These are phyloP conservation scores for Ophiocordyceps robertsii DNA, from an alignment of 2,329 filamentous ascomycete genomes.

Conservation along the genomic window DNA sequence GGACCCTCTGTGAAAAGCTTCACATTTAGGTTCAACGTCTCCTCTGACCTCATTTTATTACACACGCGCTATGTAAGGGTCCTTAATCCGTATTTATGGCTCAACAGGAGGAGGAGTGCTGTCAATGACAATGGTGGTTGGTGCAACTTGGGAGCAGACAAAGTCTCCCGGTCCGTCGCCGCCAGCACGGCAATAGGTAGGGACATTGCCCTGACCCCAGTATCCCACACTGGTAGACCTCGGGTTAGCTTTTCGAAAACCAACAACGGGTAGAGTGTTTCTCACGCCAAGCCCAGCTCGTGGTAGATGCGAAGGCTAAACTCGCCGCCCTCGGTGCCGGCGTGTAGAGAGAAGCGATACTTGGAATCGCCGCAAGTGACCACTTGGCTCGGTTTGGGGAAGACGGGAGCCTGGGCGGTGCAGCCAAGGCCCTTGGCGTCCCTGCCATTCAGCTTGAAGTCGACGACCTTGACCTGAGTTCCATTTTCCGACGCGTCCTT, in stretches of 20 bases:
- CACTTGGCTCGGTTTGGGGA: slow-evolving; percentile 8
- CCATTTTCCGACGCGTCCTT: slow-evolving; percentile 4
- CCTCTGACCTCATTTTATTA: no score
- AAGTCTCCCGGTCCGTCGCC: slow-evolving; percentile 6
- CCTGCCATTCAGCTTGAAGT: slow-evolving; percentile 9
- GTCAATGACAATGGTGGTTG: slow-evolving; percentile 8
- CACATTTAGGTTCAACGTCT: no score
- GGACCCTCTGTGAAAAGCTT: no score
- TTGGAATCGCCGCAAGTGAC: slow-evolving; percentile 12
- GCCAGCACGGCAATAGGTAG: slow-evolving; percentile 9
- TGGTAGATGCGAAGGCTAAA: slow-evolving; percentile 11
- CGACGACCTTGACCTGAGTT: slow-evolving; percentile 5
- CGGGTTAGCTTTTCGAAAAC: neutral
- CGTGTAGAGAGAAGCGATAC: slow-evolving; percentile 14
- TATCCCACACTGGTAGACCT: slow-evolving; percentile 4
- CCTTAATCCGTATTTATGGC: neutral
- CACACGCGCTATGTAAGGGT: neutral
- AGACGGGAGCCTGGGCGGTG: slow-evolving; percentile 2
- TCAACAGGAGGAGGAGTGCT: slow-evolving; percentile 1
- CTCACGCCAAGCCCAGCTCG: slow-evolving; percentile 10
- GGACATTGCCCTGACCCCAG: slow-evolving; percentile 8
- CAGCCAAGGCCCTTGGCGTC: slow-evolving; percentile 7
- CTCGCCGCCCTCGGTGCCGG: slow-evolving; percentile 4
- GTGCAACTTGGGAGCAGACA: slow-evolving; percentile 8
- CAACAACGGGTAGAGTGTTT: neutral